phyloP scores from a whole-genome alignment of 148 eudicot species.

The Oxyria digyna region DNA sequence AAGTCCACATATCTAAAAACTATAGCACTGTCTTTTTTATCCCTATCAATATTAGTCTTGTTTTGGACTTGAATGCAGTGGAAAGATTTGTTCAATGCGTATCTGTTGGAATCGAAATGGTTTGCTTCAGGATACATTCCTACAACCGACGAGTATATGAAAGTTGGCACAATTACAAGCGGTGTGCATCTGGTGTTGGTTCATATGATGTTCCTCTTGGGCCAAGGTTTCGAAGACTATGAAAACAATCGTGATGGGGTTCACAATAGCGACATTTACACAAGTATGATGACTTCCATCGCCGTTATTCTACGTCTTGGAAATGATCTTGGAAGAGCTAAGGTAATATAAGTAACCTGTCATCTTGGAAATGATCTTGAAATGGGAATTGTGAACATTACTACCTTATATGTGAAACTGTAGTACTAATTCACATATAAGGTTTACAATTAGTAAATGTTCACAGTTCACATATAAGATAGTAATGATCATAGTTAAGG shows the following conservation, averaged over 20 bases:
- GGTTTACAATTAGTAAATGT: too few relatives aligned
- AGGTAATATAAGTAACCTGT: not conserved
- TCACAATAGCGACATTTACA: not conserved
- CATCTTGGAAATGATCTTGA: too few relatives aligned
- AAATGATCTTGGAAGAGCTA: not conserved
- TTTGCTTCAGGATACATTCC: not conserved
- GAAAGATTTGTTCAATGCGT: not conserved
- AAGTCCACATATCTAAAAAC: too few relatives aligned
- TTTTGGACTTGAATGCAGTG: not conserved
- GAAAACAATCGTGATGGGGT: not conserved
- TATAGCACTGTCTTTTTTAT: too few relatives aligned
- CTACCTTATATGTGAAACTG: too few relatives aligned
- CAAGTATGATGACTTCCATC: not conserved
- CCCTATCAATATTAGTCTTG: not conserved
- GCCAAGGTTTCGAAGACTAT: not conserved
- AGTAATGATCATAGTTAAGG: too few relatives aligned
- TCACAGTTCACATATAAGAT: too few relatives aligned
- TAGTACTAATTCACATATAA: too few relatives aligned
- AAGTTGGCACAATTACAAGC: not conserved
- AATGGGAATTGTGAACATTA: too few relatives aligned
- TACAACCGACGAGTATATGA: not conserved
- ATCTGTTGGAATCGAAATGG: not conserved
- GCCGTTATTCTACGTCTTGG: not conserved
- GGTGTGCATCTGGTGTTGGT: not conserved
- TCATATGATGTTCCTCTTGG: conserved; percentile 1